Percentiles rank a stretch among this genome's conserved stretches.
Conservation (phyloP, 2,329 filamentous ascomycete genomes). For the Drechslera avenae region DNA sequence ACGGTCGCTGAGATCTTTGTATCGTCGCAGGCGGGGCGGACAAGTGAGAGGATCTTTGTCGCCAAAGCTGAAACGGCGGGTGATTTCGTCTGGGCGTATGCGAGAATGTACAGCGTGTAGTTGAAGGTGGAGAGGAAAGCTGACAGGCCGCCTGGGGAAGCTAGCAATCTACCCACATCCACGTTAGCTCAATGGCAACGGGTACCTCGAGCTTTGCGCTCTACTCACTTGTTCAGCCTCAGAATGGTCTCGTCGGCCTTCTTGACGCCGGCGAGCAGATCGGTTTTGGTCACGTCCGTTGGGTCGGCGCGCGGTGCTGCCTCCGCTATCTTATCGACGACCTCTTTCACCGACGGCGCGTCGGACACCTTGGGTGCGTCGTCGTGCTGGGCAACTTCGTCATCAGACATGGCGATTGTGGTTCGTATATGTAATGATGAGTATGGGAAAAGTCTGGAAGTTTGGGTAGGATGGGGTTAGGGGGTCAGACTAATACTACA, state of each 20-base stretch:
- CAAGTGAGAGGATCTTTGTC: constrained; percentile 39
- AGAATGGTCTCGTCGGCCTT: constrained; percentile 49
- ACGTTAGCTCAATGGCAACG: constrained; percentile 6
- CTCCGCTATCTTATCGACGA: constrained; percentile 30
- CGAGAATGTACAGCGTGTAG: constrained; percentile 54
- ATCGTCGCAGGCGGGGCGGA: constrained; percentile 39
- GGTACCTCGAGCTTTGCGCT: background rate
- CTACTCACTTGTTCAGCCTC: constrained; percentile 52
- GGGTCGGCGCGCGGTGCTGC: constrained; percentile 25
- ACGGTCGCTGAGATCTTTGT: constrained; percentile 31
- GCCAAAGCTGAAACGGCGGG: constrained; percentile 36
- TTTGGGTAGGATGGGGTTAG: constrained; percentile 18
- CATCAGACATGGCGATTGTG: constrained; percentile 38
- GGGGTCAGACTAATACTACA: constrained; percentile 13
- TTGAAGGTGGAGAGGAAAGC: constrained; percentile 55
- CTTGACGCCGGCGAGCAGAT: constrained; percentile 37
- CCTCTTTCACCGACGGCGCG: constrained; percentile 30
- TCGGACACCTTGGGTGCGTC: constrained; percentile 35
- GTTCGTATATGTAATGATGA: constrained; percentile 4
- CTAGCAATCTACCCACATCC: constrained; percentile 45
- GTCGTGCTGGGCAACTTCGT: constrained; percentile 39
- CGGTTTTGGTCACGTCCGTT: constrained; percentile 14
- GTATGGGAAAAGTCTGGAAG: constrained; percentile 16
- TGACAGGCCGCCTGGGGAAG: constrained; percentile 52
- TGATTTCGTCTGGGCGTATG: constrained; percentile 50